A percentile compares a stretch with the other conserved stretches of the same genome.
Conservation (phyloP, 257 asterid species). For the Cruciata laevipes region DNA sequence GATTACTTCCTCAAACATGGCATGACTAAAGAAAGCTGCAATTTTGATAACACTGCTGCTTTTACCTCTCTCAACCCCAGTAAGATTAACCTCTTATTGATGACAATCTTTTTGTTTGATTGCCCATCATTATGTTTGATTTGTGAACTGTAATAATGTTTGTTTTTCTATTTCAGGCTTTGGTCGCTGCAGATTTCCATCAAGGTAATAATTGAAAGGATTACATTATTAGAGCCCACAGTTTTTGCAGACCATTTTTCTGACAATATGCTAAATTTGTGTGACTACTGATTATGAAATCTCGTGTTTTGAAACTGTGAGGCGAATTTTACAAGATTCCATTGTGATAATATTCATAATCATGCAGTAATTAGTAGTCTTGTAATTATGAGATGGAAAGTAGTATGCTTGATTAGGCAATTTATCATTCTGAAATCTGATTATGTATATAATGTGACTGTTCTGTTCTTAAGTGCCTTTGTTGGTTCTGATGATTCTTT, state of each 20-base stretch:
- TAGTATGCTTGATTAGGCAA: too few species aligned
- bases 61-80: slow-evolving; percentile 78
- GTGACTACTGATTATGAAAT: neutral
- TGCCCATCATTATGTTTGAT: neutral
- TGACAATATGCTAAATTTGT: too few species aligned
- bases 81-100: slow-evolving; percentile 20
- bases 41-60: slow-evolving; percentile 60
- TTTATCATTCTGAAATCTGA: slow-evolving; percentile 1
- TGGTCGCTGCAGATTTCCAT: slow-evolving; percentile 57
- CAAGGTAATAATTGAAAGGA: slow-evolving; percentile 46
- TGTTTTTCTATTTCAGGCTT: slow-evolving; percentile 35
- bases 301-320: neutral
- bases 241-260: neutral
- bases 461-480: neutral
- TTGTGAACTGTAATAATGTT: neutral
- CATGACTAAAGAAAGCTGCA: slow-evolving; percentile 46
- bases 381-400: too few species aligned
- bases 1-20: slow-evolving; percentile 58
- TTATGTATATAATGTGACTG: neutral
- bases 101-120: neutral
- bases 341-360: too few species aligned
- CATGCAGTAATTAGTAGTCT: too few species aligned
- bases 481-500: neutral
- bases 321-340: neutral
- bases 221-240: neutral